These are phyloP conservation scores for Solioccasus polychromus DNA, from an alignment of 768 basidiomycete species.

Conservation along the genomic window DNA sequence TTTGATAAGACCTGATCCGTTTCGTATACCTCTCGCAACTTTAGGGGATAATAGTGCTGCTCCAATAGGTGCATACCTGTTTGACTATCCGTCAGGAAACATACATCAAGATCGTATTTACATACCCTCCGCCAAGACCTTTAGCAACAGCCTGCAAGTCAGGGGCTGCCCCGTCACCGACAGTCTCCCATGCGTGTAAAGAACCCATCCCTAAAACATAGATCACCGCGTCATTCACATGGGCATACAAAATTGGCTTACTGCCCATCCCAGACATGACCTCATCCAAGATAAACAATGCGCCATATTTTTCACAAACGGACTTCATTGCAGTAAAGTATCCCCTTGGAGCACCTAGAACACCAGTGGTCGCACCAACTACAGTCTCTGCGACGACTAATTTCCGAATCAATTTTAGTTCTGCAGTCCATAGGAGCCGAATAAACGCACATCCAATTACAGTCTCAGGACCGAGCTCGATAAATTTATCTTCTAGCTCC, in stretches of 20 bases:
- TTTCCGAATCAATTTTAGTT: conserved; percentile 1
- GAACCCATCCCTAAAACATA: conserved; percentile 71
- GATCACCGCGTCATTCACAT: neutral
- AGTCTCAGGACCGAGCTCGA: conserved; percentile 77
- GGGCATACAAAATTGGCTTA: conserved; percentile 36
- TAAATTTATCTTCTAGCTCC: conserved; percentile 84
- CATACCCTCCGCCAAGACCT: conserved; percentile 84
- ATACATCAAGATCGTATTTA: conserved; percentile 1
- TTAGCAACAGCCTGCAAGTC: conserved; percentile 90
- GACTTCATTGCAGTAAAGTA: conserved; percentile 86
- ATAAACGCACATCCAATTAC: conserved; percentile 70
- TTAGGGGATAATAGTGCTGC: conserved; percentile 74
- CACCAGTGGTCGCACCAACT: conserved; percentile 82
- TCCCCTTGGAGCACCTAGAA: conserved; percentile 72
- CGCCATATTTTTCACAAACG: conserved; percentile 71
- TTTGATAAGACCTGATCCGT: conserved; percentile 70
- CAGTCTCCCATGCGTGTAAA: conserved; percentile 81
- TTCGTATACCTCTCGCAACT: conserved; percentile 67
- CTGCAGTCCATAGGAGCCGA: neutral
- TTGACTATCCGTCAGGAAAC: conserved; percentile 6
- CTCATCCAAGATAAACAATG: conserved; percentile 83
- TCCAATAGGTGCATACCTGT: conserved; percentile 77
- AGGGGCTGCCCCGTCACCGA: conserved; percentile 73
- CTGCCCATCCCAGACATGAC: conserved; percentile 93
- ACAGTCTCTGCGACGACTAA: conserved; percentile 88